Base-by-base conservation (phyloP, 805 yeast genomes). In the Teunomyces atbi region DNA sequence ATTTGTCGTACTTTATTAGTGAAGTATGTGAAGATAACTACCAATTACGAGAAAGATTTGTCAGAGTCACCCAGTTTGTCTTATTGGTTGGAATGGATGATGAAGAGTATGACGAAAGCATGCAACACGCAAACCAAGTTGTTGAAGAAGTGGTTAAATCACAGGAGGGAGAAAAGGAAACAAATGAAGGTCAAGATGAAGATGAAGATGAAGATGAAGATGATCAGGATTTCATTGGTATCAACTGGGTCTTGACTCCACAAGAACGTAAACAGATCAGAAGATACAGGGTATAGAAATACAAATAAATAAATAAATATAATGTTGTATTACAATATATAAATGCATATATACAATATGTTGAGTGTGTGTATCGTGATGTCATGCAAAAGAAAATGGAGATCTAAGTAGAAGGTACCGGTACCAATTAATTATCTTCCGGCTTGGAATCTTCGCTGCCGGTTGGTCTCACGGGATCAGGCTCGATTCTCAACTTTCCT, bases 21-120 rank as follows among this genome's bases (percentile, higher is more conserved):
- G 85, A 84, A 47, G 77, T 88, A 5, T 84, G 96, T 41, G 84
- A 82, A 42, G 80, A 82, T 46, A 71, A 84, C 58, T 92, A 90
- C 64, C 77, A 78, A 29, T 68, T 90, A 54, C 74, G 97, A 49
- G 94, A 89, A 49, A 79, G 80, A 55, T 92, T 92, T 59, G 75
- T 86, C 6, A 74, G 89, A 48, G 82, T 89, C 5, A 89, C 96
- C 0, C 98, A 92, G 62, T 76, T 94, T 36, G 86, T 89, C 16
- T 78, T 89, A 72, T 72, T 89, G 38, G 71, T 90, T 34, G 94
- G 96, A 4, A 76, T 89, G 67, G 97, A 89, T 55, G 91, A 86
- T 48, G 77, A 72, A 30, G 77, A 72, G 53, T 72, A 72, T 45
- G 73, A 67, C 32, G 65, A 70, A 52, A 68, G 73, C 49, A 44